Conservation (phyloP, 148 eudicot species). For the Rhododendron mucronatum region DNA sequence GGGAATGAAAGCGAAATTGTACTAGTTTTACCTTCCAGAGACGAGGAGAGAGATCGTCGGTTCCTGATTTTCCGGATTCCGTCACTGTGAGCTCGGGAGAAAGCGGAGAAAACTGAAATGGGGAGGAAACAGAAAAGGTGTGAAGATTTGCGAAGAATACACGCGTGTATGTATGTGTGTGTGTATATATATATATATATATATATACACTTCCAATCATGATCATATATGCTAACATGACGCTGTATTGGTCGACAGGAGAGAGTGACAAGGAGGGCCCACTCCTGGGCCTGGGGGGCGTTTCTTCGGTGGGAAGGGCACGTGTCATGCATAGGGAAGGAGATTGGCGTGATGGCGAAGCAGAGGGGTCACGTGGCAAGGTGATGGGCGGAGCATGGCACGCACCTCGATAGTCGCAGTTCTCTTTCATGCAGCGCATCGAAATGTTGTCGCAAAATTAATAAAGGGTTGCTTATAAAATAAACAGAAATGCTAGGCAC, state of each 20-base stretch:
- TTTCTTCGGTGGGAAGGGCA: background rate
- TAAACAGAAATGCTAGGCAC: too few relatives aligned
- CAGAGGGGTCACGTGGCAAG: background rate
- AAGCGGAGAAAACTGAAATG: background rate
- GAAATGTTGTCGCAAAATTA: too few relatives aligned
- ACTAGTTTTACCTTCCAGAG: background rate
- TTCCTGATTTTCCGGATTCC: background rate
- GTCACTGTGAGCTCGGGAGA: background rate
- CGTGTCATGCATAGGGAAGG: background rate
- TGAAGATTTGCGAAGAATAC: background rate
- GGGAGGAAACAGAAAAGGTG: background rate
- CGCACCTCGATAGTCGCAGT: background rate
- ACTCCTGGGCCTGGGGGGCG: background rate
- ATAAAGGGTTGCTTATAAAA: too few relatives aligned
- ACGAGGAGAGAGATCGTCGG: background rate
- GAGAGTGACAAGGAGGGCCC: background rate
- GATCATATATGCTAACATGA: too few relatives aligned
- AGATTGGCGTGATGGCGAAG: background rate
- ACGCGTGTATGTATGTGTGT: background rate
- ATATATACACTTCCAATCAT: too few relatives aligned
- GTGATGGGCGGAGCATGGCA: background rate
- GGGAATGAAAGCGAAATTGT: background rate
- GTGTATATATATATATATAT: too few relatives aligned
- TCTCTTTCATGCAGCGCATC: too few relatives aligned
- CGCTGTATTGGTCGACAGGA: too few relatives aligned